phyloP scores from a whole-genome alignment of 306 rosid genomes.

The Corylus avellana region DNA sequence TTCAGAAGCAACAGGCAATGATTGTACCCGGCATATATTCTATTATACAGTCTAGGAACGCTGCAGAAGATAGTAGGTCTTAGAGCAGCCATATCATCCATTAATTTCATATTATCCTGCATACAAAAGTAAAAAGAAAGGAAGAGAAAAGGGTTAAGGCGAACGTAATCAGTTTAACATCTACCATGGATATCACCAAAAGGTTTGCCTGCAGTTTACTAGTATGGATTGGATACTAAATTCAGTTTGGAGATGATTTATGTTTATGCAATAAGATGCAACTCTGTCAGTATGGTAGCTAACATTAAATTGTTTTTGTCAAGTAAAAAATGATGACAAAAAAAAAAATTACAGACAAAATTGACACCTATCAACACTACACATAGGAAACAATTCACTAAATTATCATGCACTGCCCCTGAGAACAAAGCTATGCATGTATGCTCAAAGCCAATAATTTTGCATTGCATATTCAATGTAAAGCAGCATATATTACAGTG shows the following conservation, averaged over 20 bases:
- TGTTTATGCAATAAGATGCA: not conserved
- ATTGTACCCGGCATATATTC: slow-evolving; percentile 92
- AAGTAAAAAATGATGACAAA: not conserved
- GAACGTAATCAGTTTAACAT: not conserved
- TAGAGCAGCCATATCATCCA: slow-evolving; percentile 85
- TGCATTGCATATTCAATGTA: not conserved
- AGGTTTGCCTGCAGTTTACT: not conserved
- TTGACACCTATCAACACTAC: not conserved
- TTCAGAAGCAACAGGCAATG: slow-evolving; percentile 14
- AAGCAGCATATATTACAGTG: not conserved
- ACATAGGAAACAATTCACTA: not conserved
- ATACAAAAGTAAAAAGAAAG: slow-evolving; percentile 23
- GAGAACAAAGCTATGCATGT: not conserved
- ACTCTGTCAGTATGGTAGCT: not conserved
- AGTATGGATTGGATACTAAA: not conserved
- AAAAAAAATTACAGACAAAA: not conserved
- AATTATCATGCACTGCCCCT: not conserved
- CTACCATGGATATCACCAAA: not conserved
- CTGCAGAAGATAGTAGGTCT: slow-evolving; percentile 95
- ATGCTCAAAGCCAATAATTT: not conserved
- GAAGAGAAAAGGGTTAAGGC: slow-evolving; percentile 12
- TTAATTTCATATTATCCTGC: slow-evolving; percentile 94
- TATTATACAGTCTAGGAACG: slow-evolving; percentile 95
- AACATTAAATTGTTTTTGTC: not conserved
- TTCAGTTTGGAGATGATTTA: not conserved